phyloP scores from a whole-genome alignment of 2,329 filamentous ascomycete genomes.

The Davidsoniella neocaledoniae region DNA sequence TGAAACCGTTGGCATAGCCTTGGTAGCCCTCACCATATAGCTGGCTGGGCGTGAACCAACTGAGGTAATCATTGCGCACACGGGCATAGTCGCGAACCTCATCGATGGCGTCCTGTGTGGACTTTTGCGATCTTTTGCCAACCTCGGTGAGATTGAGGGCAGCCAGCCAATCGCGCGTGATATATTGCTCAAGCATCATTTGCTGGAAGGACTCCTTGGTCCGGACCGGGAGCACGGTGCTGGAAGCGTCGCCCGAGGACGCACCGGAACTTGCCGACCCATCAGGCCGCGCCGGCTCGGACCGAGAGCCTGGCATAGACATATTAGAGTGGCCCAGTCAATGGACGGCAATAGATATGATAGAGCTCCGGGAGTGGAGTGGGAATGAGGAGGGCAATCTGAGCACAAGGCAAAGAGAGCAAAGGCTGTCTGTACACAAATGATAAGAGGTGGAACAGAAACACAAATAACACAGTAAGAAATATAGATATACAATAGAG shows the following conservation, averaged over 20 bases:
- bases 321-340: constrained; percentile 13
- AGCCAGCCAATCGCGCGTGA: constrained; percentile 36
- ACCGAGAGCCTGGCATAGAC: constrained; percentile 2
- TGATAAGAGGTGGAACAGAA: too few species aligned
- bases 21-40: constrained; percentile 63
- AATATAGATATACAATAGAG: too few species aligned
- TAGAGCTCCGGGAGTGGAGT: constrained; percentile 11
- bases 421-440: too few species aligned
- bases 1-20: constrained; percentile 76
- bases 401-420: too few species aligned
- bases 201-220: constrained; percentile 39
- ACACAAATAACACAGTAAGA: too few species aligned
- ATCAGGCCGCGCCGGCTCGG: not conserved
- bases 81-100: constrained; percentile 55
- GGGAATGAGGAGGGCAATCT: too few species aligned
- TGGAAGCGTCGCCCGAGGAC: constrained; percentile 17
- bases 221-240: constrained; percentile 25
- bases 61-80: constrained; percentile 37
- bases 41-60: constrained; percentile 37
- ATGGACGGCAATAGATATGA: not conserved
- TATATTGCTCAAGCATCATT: constrained; percentile 36
- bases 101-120: constrained; percentile 45
- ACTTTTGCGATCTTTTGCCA: constrained; percentile 35
- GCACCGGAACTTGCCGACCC: constrained; percentile 15
- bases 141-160: constrained; percentile 34